Evolutionary conservation across 768 basidiomycete species (phyloP).

Genomic region (Russula emetica): DNA sequence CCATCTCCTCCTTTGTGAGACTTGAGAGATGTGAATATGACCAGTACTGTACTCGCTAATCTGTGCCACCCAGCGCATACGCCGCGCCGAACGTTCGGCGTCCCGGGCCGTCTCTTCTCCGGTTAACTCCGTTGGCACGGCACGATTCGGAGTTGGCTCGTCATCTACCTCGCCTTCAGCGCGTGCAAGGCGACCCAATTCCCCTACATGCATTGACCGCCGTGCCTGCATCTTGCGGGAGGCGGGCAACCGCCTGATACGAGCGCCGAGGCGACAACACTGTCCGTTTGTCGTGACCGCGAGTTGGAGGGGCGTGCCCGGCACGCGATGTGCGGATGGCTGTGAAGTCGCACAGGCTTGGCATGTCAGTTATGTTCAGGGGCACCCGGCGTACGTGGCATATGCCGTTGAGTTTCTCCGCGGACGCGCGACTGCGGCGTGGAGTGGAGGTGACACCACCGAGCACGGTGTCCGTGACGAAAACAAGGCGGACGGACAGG

Average conservation of each 20-base stretch:
- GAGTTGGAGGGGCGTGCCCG: conserved; percentile 62
- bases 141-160: conserved; percentile 65
- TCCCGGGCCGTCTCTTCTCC: conserved; percentile 42
- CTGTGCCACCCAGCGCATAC: conserved; percentile 92
- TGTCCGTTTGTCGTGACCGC: conserved; percentile 89
- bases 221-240: conserved; percentile 67
- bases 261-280: conserved; percentile 78
- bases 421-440: conserved; percentile 50
- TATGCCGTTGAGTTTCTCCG: conserved; percentile 50
- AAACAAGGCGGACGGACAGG: conserved; percentile 50
- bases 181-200: conserved; percentile 54
- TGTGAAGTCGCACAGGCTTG: conserved; percentile 82
- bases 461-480: conserved; percentile 76
- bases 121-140: conserved; percentile 54
- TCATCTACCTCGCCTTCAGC: conserved; percentile 45
- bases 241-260: conserved; percentile 69
- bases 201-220: conserved; percentile 74
- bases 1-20: conserved; percentile 66
- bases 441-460: conserved; percentile 29
- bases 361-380: conserved; percentile 84
- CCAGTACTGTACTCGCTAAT: conserved; percentile 98
- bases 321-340: conserved; percentile 79
- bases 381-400: conserved; percentile 60
- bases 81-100: conserved; percentile 44
- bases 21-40: conserved; percentile 69